Percentiles rank a stretch among this genome's conserved stretches.
phyloP scores from a whole-genome alignment of 352 stramenopile genomes.

The Pythium oligandrum region DNA sequence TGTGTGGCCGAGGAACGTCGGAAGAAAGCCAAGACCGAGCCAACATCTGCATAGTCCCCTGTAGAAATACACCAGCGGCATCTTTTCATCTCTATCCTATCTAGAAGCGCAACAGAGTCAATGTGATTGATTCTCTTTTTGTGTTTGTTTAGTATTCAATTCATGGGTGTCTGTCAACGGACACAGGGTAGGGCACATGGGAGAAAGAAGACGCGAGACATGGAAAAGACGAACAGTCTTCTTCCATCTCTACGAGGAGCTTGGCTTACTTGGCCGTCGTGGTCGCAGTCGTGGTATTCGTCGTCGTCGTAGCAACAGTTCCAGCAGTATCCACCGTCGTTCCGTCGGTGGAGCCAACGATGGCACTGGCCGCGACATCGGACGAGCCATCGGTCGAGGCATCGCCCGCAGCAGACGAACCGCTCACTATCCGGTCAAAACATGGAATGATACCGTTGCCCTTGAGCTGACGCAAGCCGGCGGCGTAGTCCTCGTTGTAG shows the following conservation, averaged over 20 bases:
- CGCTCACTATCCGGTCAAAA: conserved; percentile 34
- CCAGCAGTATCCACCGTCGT: conserved; percentile 17
- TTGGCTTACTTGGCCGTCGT: conserved; percentile 7
- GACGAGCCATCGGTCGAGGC: conserved; percentile 27
- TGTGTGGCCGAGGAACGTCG: conserved; percentile 23
- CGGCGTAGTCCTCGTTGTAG: conserved; percentile 73
- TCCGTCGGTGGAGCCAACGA: conserved; percentile 7
- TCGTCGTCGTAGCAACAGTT: conserved; percentile 14
- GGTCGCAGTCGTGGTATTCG: conserved; percentile 20
- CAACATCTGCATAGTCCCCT: background rate
- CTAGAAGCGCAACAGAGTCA: too few relatives aligned
- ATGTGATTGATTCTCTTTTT: background rate
- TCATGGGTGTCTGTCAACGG: conserved; percentile 5
- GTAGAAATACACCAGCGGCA: too few relatives aligned
- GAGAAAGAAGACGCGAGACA: background rate
- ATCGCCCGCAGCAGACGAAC: conserved; percentile 18
- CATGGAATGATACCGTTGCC: conserved; percentile 73
- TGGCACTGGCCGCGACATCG: conserved; percentile 20
- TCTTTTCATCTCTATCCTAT: too few relatives aligned
- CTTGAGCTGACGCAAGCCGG: conserved; percentile 53
- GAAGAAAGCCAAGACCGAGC: conserved; percentile 36
- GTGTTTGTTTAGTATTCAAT: conserved; percentile 6
- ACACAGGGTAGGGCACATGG: background rate
- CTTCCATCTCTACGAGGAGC: conserved; percentile 7
- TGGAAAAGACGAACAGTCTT: too few relatives aligned